phyloP scores from a whole-genome alignment of 2,329 filamentous ascomycete genomes.

The Diaporthe citriasiana region DNA sequence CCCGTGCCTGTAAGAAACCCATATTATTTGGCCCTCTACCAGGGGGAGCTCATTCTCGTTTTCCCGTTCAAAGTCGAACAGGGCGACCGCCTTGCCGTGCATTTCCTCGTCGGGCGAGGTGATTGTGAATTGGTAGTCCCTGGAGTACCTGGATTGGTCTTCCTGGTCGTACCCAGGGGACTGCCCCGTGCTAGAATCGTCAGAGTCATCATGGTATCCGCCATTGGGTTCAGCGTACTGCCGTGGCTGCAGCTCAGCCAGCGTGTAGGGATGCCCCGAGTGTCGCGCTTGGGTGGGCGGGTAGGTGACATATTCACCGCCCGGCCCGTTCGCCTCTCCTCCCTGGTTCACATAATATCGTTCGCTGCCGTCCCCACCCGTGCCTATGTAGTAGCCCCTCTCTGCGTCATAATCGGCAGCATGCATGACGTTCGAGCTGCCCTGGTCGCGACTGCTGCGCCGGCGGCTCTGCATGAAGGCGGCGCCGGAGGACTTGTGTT shows the following conservation, averaged over 20 bases:
- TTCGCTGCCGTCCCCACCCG: conserved; percentile 79
- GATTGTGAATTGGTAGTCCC: conserved; percentile 95
- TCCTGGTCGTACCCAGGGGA: conserved; percentile 71
- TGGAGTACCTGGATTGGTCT: conserved; percentile 85
- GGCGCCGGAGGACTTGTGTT: conserved; percentile 80
- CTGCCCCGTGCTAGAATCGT: conserved; percentile 70
- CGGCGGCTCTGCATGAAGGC: conserved; percentile 62
- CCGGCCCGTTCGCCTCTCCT: conserved; percentile 79
- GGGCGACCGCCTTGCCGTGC: conserved; percentile 93
- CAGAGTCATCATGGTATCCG: conserved; percentile 68
- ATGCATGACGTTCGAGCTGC: conserved; percentile 59
- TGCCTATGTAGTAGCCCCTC: conserved; percentile 76
- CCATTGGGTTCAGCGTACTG: conserved; percentile 63
- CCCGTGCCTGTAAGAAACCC: conserved; percentile 95
- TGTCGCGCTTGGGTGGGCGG: conserved; percentile 74
- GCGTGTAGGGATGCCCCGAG: conserved; percentile 63
- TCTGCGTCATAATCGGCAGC: conserved; percentile 69
- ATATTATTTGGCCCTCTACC: conserved; percentile 94
- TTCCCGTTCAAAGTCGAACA: conserved; percentile 95
- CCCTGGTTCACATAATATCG: conserved; percentile 81
- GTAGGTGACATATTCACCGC: conserved; percentile 86
- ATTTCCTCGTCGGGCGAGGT: conserved; percentile 97
- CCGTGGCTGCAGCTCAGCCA: conserved; percentile 60
- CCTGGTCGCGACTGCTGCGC: conserved; percentile 59
- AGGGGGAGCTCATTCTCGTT: conserved; percentile 97